These are phyloP conservation scores for Papiliotrema laurentii DNA, from an alignment of 1,284 basidiomycete species.

Conservation along the genomic window DNA sequence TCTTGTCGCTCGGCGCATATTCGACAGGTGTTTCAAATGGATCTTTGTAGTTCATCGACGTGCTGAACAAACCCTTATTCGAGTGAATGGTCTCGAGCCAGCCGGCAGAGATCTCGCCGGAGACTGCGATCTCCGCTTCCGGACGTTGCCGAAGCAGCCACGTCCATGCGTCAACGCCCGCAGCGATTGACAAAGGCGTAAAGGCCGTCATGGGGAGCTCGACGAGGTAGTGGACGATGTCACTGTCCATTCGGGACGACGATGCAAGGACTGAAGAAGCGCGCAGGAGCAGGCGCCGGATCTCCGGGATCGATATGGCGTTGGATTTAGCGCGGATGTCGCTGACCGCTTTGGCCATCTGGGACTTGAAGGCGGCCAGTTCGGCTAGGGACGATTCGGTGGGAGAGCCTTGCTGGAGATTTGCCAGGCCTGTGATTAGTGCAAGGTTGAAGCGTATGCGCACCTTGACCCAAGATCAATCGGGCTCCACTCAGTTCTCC, in stretches of 20 bases:
- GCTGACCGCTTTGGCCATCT: slow-evolving; percentile 63
- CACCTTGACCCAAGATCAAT: slow-evolving; percentile 53
- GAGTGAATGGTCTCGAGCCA: slow-evolving; percentile 80
- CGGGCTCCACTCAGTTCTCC: slow-evolving; percentile 81
- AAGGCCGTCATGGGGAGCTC: slow-evolving; percentile 84
- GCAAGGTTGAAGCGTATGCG: neutral
- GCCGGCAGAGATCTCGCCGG: slow-evolving; percentile 78
- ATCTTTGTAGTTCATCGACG: slow-evolving; percentile 70
- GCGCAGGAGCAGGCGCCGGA: slow-evolving; percentile 80
- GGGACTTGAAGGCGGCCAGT: slow-evolving; percentile 62
- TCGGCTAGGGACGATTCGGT: slow-evolving; percentile 57
- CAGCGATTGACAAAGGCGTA: slow-evolving; percentile 76
- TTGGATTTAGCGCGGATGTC: slow-evolving; percentile 69
- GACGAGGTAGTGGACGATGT: slow-evolving; percentile 83
- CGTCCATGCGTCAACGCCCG: slow-evolving; percentile 92
- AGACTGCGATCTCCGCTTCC: slow-evolving; percentile 66
- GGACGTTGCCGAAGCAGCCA: slow-evolving; percentile 91
- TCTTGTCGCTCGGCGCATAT: slow-evolving; percentile 88
- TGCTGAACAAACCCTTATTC: slow-evolving; percentile 77
- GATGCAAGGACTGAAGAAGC: slow-evolving; percentile 76
- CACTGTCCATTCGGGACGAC: slow-evolving; percentile 71
- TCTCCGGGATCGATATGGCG: slow-evolving; percentile 67
- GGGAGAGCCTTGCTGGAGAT: slow-evolving; percentile 62
- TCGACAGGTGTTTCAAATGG: slow-evolving; percentile 82
- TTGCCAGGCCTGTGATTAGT: slow-evolving; percentile 47